Percentiles rank a stretch among this genome's conserved stretches.
Conservation (phyloP, 768 basidiomycete genomes). For the Agaricus subrufescens region DNA sequence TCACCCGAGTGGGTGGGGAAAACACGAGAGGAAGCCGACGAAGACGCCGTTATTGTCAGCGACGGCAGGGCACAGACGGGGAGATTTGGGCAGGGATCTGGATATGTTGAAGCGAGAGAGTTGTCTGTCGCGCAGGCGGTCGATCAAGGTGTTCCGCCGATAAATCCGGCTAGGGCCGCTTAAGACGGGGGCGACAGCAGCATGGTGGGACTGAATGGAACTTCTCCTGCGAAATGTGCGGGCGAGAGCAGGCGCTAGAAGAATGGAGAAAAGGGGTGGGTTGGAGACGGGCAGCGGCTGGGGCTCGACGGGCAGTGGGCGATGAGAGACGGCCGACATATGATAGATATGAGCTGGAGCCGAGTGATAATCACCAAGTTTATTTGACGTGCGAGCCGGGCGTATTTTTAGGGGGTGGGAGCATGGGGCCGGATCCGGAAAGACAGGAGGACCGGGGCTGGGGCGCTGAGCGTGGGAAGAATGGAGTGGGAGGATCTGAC, state of each 20-base stretch:
- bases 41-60: too few relatives aligned
- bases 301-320: too few relatives aligned
- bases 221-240: not conserved
- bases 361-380: not conserved
- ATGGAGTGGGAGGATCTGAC: constrained; percentile 9
- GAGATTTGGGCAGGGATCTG: not conserved
- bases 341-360: not conserved
- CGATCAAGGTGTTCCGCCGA: not conserved
- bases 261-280: not conserved
- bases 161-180: not conserved
- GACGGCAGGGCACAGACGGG: not conserved
- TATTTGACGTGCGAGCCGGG: constrained; percentile 8
- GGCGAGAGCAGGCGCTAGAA: not conserved
- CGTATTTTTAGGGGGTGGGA: constrained; percentile 2
- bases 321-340: not conserved
- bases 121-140: not conserved
- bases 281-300: not conserved
- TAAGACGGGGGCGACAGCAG: not conserved
- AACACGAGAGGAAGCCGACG: too few relatives aligned
- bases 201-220: not conserved
- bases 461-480: constrained; percentile 6
- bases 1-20: too few relatives aligned
- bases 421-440: not conserved
- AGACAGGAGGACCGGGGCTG: constrained; percentile 11
- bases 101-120: not conserved